Evolutionary conservation across 1,284 basidiomycete genomes (phyloP), one percentile per base, ranked within the genome.

Genomic region (Cryptococcus wingfieldii): DNA sequence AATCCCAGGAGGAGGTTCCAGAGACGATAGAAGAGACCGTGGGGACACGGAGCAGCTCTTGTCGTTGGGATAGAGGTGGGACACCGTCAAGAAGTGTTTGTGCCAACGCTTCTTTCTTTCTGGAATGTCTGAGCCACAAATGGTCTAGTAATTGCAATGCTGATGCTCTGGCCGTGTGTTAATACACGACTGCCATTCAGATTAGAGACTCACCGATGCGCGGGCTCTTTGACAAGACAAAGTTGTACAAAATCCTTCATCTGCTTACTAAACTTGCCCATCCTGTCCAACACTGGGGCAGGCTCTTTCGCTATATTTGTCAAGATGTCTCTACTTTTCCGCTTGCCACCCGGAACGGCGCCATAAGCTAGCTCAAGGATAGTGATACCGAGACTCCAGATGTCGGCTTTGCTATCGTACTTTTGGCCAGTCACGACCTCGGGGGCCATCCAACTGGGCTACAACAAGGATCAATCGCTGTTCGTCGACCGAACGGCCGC

Each of bases 381-480:
- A 75, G 92, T 88, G 67, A 98, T 93, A 4, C 94, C 94, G 56
- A 98, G 78, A 72, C 89, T 92, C 94, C 94, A 98, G 38, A 98
- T 91, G 70, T 98, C 95, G 5, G 94, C 94, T 71, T 92, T 95
- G 44, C 87, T 87, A 69, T 98, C 93, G 75, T 98, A 97, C 37
- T 85, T 82, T 38, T 89, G 85, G 6, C 87, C 84, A 19, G 85
- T 83, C 13, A 95, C 87, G 9, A 98, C 89, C 74, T 98, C 95
- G 0, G 94, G 94, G 0, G 94, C 94, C 95, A 98, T 98, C 93
- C 94, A 98, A 67, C 91, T 89, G 0, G 93, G 94, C 72, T 72
- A 49, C 7, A 44, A 23, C 6, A 13, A 6, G 14, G 9, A 49
- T 12, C 25, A 43, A 42, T 28, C 19, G 13, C n/a, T 31, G 19